A percentile compares a stretch with the other conserved stretches of the same genome.
phyloP scores from a whole-genome alignment of 441 rosid genomes.

The Erodium texanum region DNA sequence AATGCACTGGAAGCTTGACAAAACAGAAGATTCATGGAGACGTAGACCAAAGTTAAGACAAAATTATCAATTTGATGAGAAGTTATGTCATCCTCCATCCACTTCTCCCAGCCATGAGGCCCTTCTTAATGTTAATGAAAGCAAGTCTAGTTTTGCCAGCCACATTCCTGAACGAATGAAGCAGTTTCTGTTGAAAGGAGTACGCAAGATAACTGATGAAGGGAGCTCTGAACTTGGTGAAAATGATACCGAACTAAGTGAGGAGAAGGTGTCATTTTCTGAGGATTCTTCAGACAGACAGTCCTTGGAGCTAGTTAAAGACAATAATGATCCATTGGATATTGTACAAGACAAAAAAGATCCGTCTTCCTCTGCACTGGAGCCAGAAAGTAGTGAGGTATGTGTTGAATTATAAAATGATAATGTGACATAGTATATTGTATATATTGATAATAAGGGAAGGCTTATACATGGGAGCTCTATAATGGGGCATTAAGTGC shows the following conservation, averaged over 20 bases:
- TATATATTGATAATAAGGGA: background rate
- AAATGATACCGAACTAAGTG: conserved; percentile 43
- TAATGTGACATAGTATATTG: background rate
- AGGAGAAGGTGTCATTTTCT: conserved; percentile 30
- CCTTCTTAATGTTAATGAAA: conserved; percentile 37
- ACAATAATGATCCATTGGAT: conserved; percentile 57
- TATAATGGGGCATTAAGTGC: background rate
- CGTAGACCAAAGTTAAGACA: conserved; percentile 89
- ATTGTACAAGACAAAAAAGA: conserved; percentile 49
- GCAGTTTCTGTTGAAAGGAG: conserved; percentile 81
- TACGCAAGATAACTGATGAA: conserved; percentile 82
- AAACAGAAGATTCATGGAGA: conserved; percentile 97
- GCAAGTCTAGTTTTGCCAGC: conserved; percentile 58
- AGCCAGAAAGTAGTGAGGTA: conserved; percentile 80
- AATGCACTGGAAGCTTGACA: conserved; percentile 92
- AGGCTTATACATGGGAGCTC: background rate
- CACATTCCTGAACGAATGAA: conserved; percentile 99
- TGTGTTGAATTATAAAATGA: conserved; percentile 14
- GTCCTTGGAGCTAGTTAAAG: conserved; percentile 42
- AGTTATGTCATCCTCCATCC: conserved; percentile 65
- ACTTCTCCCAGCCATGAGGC: conserved; percentile 40
- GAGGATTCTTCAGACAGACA: conserved; percentile 51
- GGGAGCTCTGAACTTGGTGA: conserved; percentile 61
- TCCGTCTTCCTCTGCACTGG: conserved; percentile 47
- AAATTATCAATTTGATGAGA: conserved; percentile 89